Percentiles rank a stretch among this genome's conserved stretches.
Conservation (phyloP, 2,329 filamentous ascomycete species). For the Penicillium sp. region DNA sequence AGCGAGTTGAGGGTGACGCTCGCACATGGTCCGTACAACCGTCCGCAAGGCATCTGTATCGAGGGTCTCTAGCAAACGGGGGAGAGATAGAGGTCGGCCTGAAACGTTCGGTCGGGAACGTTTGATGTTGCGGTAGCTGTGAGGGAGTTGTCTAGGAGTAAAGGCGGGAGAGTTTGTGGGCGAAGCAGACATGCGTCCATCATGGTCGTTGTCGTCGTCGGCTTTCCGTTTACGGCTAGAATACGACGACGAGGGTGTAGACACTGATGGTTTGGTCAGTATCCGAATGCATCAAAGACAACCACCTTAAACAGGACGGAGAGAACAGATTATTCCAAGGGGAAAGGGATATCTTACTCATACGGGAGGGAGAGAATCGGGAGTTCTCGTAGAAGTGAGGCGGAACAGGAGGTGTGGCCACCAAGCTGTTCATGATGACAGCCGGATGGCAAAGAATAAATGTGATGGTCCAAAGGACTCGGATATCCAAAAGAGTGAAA, state of each 20-base stretch:
- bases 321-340: constrained; percentile 7
- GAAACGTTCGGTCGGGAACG: constrained; percentile 65
- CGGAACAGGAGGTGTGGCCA: constrained; percentile 57
- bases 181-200: constrained; percentile 88
- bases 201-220: constrained; percentile 64
- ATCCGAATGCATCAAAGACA: not conserved
- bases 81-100: constrained; percentile 63
- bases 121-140: constrained; percentile 63
- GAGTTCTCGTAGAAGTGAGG: constrained; percentile 61
- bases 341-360: constrained; percentile 48
- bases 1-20: constrained; percentile 80
- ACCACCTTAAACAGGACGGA: not conserved
- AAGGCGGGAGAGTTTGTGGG: constrained; percentile 78
- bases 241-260: constrained; percentile 41
- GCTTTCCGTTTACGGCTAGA: constrained; percentile 78
- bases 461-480: constrained; percentile 1
- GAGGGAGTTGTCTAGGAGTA: constrained; percentile 63
- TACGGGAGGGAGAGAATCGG: constrained; percentile 58
- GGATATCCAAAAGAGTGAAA: constrained; percentile 5
- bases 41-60: constrained; percentile 79
- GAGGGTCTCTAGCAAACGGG: constrained; percentile 88
- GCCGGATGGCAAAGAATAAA: constrained; percentile 26
- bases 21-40: constrained; percentile 86
- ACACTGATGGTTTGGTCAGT: constrained; percentile 30
- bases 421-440: constrained; percentile 60